A percentile compares a stretch with the other conserved stretches of the same genome.
phyloP scores from a whole-genome alignment of 1,284 basidiomycete genomes.

The Fomitopsis pinicola region DNA sequence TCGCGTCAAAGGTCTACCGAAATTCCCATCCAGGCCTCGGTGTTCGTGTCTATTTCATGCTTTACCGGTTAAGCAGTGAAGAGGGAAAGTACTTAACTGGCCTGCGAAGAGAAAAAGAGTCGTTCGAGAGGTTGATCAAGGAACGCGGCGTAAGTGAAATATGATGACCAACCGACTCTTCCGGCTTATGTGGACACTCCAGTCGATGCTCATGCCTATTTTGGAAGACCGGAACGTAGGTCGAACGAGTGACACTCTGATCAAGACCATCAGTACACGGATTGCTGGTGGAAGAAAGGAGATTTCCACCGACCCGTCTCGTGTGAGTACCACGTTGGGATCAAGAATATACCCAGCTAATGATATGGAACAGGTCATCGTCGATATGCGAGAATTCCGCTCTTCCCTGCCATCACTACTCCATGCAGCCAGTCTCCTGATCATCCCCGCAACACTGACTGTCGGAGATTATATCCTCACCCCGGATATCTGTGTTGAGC shows the following conservation, averaged over 20 bases:
- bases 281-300: slow-evolving; percentile 84
- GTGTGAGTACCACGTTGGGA: slow-evolving; percentile 39
- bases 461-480: slow-evolving; percentile 97
- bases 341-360: neutral
- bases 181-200: neutral
- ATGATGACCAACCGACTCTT: slow-evolving; percentile 11
- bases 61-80: slow-evolving; percentile 90
- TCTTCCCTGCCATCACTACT: slow-evolving; percentile 89
- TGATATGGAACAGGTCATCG: slow-evolving; percentile 69
- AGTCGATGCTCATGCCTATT: slow-evolving; percentile 92
- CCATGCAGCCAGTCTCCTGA: slow-evolving; percentile 77
- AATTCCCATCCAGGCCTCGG: slow-evolving; percentile 76
- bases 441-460: slow-evolving; percentile 88
- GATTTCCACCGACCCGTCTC: slow-evolving; percentile 62
- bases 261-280: slow-evolving; percentile 86
- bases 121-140: slow-evolving; percentile 91
- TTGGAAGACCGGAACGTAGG: slow-evolving; percentile 58
- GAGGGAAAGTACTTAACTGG: slow-evolving; percentile 93
- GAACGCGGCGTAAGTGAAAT: slow-evolving; percentile 70
- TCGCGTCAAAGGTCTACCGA: slow-evolving; percentile 66
- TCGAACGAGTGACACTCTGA: slow-evolving; percentile 51
- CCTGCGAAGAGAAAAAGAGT: slow-evolving; percentile 88
- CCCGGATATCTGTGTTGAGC: slow-evolving; percentile 94
- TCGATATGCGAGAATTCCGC: slow-evolving; percentile 96
- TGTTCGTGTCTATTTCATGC: slow-evolving; percentile 94